A percentile compares a stretch with the other conserved stretches of the same genome.
phyloP scores from a whole-genome alignment of 306 rosid genomes.

The Prinsepia uniflora region DNA sequence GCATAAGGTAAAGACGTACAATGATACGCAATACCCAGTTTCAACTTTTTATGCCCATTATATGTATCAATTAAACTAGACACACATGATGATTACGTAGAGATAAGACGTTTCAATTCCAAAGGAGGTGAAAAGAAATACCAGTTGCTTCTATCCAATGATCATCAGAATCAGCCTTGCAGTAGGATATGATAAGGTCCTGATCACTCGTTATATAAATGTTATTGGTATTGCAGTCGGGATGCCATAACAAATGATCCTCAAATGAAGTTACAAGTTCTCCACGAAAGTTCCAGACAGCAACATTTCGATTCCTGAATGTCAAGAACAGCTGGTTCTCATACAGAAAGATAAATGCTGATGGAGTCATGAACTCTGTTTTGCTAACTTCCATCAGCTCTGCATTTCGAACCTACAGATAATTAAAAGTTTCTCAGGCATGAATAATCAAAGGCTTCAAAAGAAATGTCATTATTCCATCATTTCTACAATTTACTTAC shows the following conservation, averaged over 20 bases:
- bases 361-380: constrained; percentile 77
- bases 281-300: constrained; percentile 87
- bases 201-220: constrained; percentile 84
- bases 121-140: constrained; percentile 21
- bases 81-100: background rate
- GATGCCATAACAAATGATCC: constrained; percentile 84
- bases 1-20: background rate
- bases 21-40: background rate
- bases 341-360: constrained; percentile 77
- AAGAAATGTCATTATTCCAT: background rate
- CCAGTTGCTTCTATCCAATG: constrained; percentile 72
- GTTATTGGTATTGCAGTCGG: constrained; percentile 82
- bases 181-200: constrained; percentile 82
- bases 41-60: background rate
- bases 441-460: constrained; percentile 1
- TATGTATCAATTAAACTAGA: background rate
- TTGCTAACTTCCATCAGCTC: constrained; percentile 65
- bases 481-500: constrained; percentile 39
- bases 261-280: constrained; percentile 84
- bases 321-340: constrained; percentile 83
- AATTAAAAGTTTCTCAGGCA: constrained; percentile 1
- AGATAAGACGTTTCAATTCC: background rate
- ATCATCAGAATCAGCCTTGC: constrained; percentile 73
- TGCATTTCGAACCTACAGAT: constrained; percentile 59
- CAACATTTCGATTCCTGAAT: constrained; percentile 66